phyloP scores from a whole-genome alignment of 2,329 filamentous ascomycete genomes.

The Fusarium robinianum region DNA sequence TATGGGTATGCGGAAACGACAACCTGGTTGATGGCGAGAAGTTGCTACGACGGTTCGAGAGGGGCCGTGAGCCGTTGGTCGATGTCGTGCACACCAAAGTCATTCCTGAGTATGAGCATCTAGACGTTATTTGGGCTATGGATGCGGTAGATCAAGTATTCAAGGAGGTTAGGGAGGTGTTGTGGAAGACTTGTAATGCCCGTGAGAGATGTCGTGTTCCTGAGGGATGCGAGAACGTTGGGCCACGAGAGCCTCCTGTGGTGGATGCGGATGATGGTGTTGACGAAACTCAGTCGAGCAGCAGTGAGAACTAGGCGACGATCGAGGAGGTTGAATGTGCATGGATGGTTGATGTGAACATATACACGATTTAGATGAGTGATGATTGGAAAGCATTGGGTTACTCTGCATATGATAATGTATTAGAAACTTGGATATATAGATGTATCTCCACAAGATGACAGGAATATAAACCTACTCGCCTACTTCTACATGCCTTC shows the following conservation, averaged over 20 bases:
- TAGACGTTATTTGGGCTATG: slow-evolving; percentile 95
- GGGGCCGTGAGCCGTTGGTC: slow-evolving; percentile 80
- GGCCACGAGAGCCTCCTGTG: slow-evolving; percentile 41
- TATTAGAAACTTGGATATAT: too few relatives aligned
- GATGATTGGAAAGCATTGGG: too few relatives aligned
- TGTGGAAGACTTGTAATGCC: slow-evolving; percentile 76
- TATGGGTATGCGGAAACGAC: slow-evolving; percentile 87
- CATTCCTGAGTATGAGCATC: slow-evolving; percentile 86
- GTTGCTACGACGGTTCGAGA: slow-evolving; percentile 73
- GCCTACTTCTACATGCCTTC: too few relatives aligned
- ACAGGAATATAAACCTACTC: too few relatives aligned
- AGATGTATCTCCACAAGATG: too few relatives aligned
- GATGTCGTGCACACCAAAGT: slow-evolving; percentile 79
- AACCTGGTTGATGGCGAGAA: slow-evolving; percentile 80
- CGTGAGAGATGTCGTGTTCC: slow-evolving; percentile 66
- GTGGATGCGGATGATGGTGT: slow-evolving; percentile 6
- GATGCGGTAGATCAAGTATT: slow-evolving; percentile 84
- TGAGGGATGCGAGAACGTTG: slow-evolving; percentile 61
- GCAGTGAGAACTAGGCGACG: slow-evolving; percentile 21
- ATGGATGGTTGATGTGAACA: slow-evolving; percentile 16
- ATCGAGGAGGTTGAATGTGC: too few relatives aligned
- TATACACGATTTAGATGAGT: slow-evolving; percentile 5
- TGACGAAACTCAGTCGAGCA: slow-evolving; percentile 33
- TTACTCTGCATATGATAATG: too few relatives aligned
- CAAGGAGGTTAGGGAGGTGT: slow-evolving; percentile 74